Percentiles rank a stretch among this genome's conserved stretches.
These are phyloP conservation scores for Geotrichum citri-aurantii DNA, from an alignment of 1,139 yeast genomes.

Conservation along the genomic window DNA sequence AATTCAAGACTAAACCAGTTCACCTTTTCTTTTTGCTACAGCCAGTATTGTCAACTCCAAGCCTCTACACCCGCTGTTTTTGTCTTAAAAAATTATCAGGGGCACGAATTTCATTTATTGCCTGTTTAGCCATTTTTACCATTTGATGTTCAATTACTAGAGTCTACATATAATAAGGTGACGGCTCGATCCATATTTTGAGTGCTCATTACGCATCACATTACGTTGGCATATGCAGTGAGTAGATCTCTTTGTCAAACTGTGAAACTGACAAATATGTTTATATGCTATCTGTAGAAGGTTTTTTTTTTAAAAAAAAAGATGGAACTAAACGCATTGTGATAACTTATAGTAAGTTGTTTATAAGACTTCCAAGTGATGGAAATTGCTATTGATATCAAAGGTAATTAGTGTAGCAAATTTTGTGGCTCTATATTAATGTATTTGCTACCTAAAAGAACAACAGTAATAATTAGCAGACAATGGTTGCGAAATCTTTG, in stretches of 20 bases:
- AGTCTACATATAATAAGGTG: background rate
- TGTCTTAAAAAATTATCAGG: background rate
- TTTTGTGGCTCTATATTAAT: too few relatives aligned
- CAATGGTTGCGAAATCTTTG: too few relatives aligned
- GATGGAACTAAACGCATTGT: too few relatives aligned
- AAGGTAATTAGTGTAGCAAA: too few relatives aligned
- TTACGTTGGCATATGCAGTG: background rate
- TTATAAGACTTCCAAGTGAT: too few relatives aligned
- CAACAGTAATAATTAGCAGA: too few relatives aligned
- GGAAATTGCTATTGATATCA: too few relatives aligned
- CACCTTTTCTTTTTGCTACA: background rate
- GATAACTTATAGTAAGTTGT: too few relatives aligned
- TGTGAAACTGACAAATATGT: background rate
- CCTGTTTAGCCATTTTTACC: background rate
- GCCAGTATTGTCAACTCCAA: background rate
- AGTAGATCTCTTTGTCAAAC: background rate
- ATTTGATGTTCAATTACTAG: too few relatives aligned
- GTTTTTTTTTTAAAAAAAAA: background rate
- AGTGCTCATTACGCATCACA: background rate
- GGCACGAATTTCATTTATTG: background rate
- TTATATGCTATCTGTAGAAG: background rate
- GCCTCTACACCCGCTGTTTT: background rate
- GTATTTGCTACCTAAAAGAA: too few relatives aligned
- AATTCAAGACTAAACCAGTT: too few relatives aligned
- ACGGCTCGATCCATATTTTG: background rate